Evolutionary conservation across 768 basidiomycete species (phyloP).

Genomic region (Nevesoporus exiguus): DNA sequence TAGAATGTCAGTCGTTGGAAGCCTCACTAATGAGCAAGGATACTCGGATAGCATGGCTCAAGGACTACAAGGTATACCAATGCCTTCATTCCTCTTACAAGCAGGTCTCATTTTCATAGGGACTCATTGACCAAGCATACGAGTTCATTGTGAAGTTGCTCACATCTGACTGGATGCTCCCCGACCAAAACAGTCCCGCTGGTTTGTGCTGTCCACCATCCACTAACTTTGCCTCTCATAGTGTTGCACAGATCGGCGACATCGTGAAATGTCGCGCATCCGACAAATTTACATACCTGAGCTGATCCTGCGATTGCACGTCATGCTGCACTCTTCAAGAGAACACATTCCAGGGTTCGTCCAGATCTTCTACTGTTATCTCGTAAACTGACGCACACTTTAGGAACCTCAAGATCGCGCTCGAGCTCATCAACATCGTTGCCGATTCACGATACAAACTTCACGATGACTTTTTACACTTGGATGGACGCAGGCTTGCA

Average conservation of each 20-base stretch:
- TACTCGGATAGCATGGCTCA: slow-evolving; percentile 55
- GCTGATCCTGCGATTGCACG: slow-evolving; percentile 81
- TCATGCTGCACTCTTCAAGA: slow-evolving; percentile 62
- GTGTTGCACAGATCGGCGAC: slow-evolving; percentile 51
- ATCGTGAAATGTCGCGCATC: slow-evolving; percentile 71
- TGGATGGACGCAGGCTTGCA: slow-evolving; percentile 56
- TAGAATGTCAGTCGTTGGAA: slow-evolving; percentile 57
- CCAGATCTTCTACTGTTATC: background rate
- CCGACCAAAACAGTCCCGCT: slow-evolving; percentile 43
- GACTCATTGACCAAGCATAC: slow-evolving; percentile 58
- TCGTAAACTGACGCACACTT: background rate
- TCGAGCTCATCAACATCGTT: slow-evolving; percentile 79
- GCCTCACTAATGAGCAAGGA: slow-evolving; percentile 57
- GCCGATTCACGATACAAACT: slow-evolving; percentile 84
- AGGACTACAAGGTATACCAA: slow-evolving; percentile 53
- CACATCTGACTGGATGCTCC: slow-evolving; percentile 73
- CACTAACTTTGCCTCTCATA: background rate
- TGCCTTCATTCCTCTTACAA: background rate
- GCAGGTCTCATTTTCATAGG: slow-evolving; percentile 32
- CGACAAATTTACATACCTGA: slow-evolving; percentile 89
- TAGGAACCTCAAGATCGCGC: slow-evolving; percentile 73
- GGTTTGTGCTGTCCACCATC: slow-evolving; percentile 25
- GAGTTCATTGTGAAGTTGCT: slow-evolving; percentile 68
- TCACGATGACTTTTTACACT: slow-evolving; percentile 76
- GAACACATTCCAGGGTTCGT: slow-evolving; percentile 63